Conservation (phyloP, 495 filamentous ascomycete species). For the Darksidea phi region DNA sequence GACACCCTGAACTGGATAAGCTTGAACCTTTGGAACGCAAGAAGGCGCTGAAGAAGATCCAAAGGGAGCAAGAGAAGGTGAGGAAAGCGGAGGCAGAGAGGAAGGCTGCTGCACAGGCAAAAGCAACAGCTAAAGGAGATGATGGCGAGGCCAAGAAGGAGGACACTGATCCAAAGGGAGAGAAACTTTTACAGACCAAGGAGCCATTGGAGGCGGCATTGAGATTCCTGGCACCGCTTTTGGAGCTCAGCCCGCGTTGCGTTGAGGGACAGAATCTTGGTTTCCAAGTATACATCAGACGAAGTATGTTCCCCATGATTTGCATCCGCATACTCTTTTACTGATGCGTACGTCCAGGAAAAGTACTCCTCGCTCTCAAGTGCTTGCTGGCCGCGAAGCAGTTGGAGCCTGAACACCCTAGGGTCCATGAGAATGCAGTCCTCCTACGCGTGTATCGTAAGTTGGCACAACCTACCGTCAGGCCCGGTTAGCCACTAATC, state of each 20-base stretch:
- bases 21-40: slow-evolving; percentile 73
- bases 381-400: slow-evolving; percentile 72
- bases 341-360: slow-evolving; percentile 56
- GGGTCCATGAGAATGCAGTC: slow-evolving; percentile 71
- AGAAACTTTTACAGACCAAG: slow-evolving; percentile 70
- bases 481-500: not conserved
- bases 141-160: slow-evolving; percentile 65
- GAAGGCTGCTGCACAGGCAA: slow-evolving; percentile 71
- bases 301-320: slow-evolving; percentile 57
- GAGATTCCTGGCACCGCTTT: slow-evolving; percentile 78
- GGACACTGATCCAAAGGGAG: slow-evolving; percentile 82
- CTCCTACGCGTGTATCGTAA: slow-evolving; percentile 62
- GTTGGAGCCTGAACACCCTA: slow-evolving; percentile 70
- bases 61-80: slow-evolving; percentile 79
- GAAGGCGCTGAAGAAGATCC: slow-evolving; percentile 94
- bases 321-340: slow-evolving; percentile 22
- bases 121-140: slow-evolving; percentile 48
- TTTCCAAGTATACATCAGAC: slow-evolving; percentile 83
- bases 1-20: slow-evolving; percentile 51
- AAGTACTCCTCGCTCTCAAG: slow-evolving; percentile 79
- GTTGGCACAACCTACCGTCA: slow-evolving; percentile 9
- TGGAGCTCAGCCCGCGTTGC: slow-evolving; percentile 78
- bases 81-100: slow-evolving; percentile 78
- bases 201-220: slow-evolving; percentile 82
- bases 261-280: slow-evolving; percentile 79